Evolutionary conservation across 1,139 yeast species (phyloP).

Genomic region (Kodamaea ohmeri): DNA sequence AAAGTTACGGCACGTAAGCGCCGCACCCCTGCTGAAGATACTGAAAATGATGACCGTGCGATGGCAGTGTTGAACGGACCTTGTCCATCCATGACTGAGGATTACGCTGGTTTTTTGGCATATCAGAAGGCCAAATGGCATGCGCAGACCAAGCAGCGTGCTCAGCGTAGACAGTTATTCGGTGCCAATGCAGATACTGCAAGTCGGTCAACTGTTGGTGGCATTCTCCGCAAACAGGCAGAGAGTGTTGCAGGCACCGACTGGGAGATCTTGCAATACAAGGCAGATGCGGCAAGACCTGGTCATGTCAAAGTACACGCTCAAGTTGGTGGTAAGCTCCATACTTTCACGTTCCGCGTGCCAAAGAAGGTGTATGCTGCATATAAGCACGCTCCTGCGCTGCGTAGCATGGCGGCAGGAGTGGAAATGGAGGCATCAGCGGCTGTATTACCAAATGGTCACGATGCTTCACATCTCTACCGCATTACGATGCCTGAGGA

Average conservation of each 20-base stretch:
- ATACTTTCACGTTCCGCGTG: slow-evolving; percentile 66
- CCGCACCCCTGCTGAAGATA: slow-evolving; percentile 20
- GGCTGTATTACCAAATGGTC: slow-evolving; percentile 71
- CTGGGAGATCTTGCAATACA: slow-evolving; percentile 84
- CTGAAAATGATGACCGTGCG: slow-evolving; percentile 39
- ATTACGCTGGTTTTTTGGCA: slow-evolving; percentile 71
- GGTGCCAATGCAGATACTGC: slow-evolving; percentile 58
- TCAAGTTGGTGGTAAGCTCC: slow-evolving; percentile 68
- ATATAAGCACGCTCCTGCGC: slow-evolving; percentile 46
- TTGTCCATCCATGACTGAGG: slow-evolving; percentile 72
- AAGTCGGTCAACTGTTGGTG: slow-evolving; percentile 56
- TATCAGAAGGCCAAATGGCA: slow-evolving; percentile 89
- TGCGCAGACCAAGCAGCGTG: slow-evolving; percentile 65
- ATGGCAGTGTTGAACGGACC: slow-evolving; percentile 48
- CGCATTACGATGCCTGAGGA: slow-evolving; percentile 67
- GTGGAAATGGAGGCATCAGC: slow-evolving; percentile 60
- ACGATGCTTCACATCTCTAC: slow-evolving; percentile 54
- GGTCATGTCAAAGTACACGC: slow-evolving; percentile 79
- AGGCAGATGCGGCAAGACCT: slow-evolving; percentile 53
- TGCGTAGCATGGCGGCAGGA: slow-evolving; percentile 25
- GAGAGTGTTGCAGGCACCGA: slow-evolving; percentile 70
- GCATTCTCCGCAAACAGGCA: slow-evolving; percentile 72
- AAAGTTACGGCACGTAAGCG: slow-evolving; percentile 50
- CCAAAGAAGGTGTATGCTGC: slow-evolving; percentile 73
- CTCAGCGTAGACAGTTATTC: slow-evolving; percentile 71